Conservation (phyloP, 306 rosid species). For the Lithocarpus polystachyus region DNA sequence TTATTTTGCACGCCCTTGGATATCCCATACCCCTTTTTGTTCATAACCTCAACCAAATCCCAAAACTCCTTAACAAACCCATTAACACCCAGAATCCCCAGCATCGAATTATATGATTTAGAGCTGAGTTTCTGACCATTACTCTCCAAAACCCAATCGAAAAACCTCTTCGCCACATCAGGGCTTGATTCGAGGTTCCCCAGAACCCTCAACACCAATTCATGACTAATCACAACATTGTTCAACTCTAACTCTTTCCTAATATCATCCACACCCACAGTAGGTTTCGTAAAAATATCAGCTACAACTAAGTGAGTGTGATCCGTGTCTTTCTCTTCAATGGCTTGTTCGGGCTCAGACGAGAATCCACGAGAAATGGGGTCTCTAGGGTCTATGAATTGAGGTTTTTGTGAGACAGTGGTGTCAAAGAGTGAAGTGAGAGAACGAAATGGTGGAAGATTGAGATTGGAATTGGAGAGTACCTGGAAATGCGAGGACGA, state of each 20-base stretch:
- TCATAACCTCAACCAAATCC: slow-evolving; percentile 58
- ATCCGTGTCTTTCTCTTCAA: slow-evolving; percentile 48
- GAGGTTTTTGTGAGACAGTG: slow-evolving; percentile 19
- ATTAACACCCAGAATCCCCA: slow-evolving; percentile 55
- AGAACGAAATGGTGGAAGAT: slow-evolving; percentile 15
- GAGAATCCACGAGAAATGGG: slow-evolving; percentile 35
- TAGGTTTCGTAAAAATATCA: slow-evolving; percentile 45
- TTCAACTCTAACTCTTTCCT: slow-evolving; percentile 48
- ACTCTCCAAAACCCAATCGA: slow-evolving; percentile 51
- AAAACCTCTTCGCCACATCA: slow-evolving; percentile 61
- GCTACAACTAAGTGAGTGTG: slow-evolving; percentile 34
- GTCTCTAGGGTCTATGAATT: slow-evolving; percentile 1
- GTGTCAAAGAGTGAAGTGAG: slow-evolving; percentile 40
- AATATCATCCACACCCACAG: slow-evolving; percentile 26
- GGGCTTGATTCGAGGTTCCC: slow-evolving; percentile 50
- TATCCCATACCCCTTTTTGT: slow-evolving; percentile 68
- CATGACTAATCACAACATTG: slow-evolving; percentile 50
- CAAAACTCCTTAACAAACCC: slow-evolving; percentile 62
- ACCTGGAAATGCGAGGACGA: slow-evolving; percentile 40
- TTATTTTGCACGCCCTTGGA: slow-evolving; percentile 38
- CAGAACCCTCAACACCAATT: slow-evolving; percentile 39
- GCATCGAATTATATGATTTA: slow-evolving; percentile 65
- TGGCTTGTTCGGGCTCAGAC: slow-evolving; percentile 38
- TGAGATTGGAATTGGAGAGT: slow-evolving; percentile 30
- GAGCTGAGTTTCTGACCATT: slow-evolving; percentile 56